phyloP scores from a whole-genome alignment of 805 yeast genomes.

The Candida ulmi region DNA sequence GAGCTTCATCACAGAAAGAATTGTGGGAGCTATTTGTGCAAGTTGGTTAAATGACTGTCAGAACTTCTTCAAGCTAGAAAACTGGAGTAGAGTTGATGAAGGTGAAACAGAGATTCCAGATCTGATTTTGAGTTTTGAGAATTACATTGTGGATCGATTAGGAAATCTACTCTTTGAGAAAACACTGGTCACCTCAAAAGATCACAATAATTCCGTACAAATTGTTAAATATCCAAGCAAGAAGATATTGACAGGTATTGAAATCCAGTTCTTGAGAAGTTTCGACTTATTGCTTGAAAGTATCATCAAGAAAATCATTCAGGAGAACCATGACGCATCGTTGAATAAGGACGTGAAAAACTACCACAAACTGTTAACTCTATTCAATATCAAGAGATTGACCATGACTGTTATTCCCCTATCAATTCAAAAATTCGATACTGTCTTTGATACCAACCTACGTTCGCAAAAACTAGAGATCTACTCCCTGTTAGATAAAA shows the following conservation, averaged over 20 bases:
- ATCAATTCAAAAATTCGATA: slow-evolving; percentile 44
- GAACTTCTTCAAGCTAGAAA: slow-evolving; percentile 32
- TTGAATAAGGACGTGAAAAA: slow-evolving; percentile 27
- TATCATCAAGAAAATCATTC: slow-evolving; percentile 34
- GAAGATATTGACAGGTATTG: slow-evolving; percentile 32
- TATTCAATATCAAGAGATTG: slow-evolving; percentile 49
- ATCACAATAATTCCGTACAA: slow-evolving; percentile 29
- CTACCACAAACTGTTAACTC: slow-evolving; percentile 42
- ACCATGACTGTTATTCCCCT: slow-evolving; percentile 41
- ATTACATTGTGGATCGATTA: slow-evolving; percentile 26
- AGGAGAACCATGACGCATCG: slow-evolving; percentile 26
- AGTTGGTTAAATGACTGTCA: slow-evolving; percentile 48
- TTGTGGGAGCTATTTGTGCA: slow-evolving; percentile 41
- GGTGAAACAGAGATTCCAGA: slow-evolving; percentile 34
- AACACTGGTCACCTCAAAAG: slow-evolving; percentile 20
- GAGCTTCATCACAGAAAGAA: slow-evolving; percentile 34
- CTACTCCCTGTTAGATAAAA: slow-evolving; percentile 36
- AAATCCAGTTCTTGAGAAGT: slow-evolving; percentile 33
- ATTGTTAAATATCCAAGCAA: slow-evolving; percentile 32
- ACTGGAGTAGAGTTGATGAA: slow-evolving; percentile 30
- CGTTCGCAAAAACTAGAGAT: slow-evolving; percentile 39
- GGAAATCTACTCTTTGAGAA: slow-evolving; percentile 29
- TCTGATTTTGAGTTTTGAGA: slow-evolving; percentile 28
- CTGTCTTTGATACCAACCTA: slow-evolving; percentile 40
- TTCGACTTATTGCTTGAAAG: slow-evolving; percentile 43